Evolutionary conservation across 495 filamentous ascomycete genomes (phyloP).

Genomic region (Neurospora sp.): DNA sequence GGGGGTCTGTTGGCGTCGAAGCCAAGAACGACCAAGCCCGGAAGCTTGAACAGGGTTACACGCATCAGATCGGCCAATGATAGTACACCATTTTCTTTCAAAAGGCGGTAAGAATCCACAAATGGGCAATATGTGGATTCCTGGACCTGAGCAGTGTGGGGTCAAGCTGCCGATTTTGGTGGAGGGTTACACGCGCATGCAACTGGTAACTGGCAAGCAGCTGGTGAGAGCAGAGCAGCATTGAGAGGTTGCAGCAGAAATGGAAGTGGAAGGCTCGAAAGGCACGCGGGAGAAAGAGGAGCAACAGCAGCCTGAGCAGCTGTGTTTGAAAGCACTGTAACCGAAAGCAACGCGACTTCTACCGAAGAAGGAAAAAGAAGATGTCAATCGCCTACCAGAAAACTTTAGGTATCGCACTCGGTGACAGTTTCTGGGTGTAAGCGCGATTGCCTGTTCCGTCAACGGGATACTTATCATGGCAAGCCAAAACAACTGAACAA

Average conservation of each 20-base stretch:
- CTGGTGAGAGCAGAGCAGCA: conserved; percentile 1
- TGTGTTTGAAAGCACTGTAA: not conserved
- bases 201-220: not conserved
- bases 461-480: not conserved
- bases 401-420: not conserved
- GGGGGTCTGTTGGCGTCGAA: not conserved
- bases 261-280: not conserved
- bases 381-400: not conserved
- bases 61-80: not conserved
- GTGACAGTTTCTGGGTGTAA: not conserved
- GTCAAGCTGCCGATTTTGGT: not conserved
- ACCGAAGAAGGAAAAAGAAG: not conserved
- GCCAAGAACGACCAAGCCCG: not conserved
- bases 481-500: not conserved
- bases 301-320: not conserved
- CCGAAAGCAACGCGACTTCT: not conserved
- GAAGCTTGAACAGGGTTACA: conserved; percentile 5
- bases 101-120: conserved; percentile 24
- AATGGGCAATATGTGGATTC: not conserved
- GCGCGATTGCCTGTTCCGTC: not conserved
- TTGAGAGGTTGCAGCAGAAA: not conserved
- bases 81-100: conserved; percentile 6
- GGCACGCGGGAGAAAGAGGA: not conserved
- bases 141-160: conserved; percentile 1
- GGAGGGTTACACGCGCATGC: conserved; percentile 5